A percentile compares a stretch with the other conserved stretches of the same genome.
These are phyloP conservation scores for Trichophyton equinum DNA, from an alignment of 2,329 filamentous ascomycete species.

Conservation along the genomic window DNA sequence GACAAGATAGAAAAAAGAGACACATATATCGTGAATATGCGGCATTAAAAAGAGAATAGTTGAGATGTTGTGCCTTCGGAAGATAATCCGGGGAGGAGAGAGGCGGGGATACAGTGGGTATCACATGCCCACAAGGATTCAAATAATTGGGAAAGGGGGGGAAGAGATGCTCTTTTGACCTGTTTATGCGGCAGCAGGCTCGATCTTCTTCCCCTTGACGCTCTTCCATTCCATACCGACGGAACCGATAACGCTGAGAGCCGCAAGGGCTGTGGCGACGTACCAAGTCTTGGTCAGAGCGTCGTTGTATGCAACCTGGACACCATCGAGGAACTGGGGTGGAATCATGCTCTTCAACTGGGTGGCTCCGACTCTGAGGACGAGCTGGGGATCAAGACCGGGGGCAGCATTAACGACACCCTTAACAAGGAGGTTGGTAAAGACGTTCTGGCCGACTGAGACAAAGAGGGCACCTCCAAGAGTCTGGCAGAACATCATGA, in stretches of 20 bases:
- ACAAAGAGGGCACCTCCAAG: slow-evolving; percentile 18
- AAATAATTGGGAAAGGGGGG: background rate
- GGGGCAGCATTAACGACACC: slow-evolving; percentile 18
- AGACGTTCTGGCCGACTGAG: slow-evolving; percentile 17
- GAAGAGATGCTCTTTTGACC: background rate
- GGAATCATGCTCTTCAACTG: slow-evolving; percentile 45
- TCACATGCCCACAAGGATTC: background rate
- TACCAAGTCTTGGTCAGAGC: slow-evolving; percentile 49
- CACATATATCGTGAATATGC: background rate
- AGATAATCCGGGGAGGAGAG: background rate
- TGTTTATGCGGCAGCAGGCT: slow-evolving; percentile 7
- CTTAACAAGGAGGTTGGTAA: slow-evolving; percentile 13
- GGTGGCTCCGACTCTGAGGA: slow-evolving; percentile 43
- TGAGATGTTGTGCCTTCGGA: background rate
- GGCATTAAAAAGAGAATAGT: background rate
- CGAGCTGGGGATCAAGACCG: slow-evolving; percentile 30
- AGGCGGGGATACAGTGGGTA: background rate
- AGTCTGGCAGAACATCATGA: slow-evolving; percentile 18
- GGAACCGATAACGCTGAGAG: slow-evolving; percentile 43
- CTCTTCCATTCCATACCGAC: slow-evolving; percentile 46
- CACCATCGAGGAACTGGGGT: slow-evolving; percentile 37
- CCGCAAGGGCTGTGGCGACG: slow-evolving; percentile 44
- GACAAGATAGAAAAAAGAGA: background rate
- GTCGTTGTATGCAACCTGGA: slow-evolving; percentile 52
- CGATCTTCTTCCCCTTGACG: slow-evolving; percentile 11